Base-by-base conservation (phyloP, 257 asterid species). In the Solanum corneliomulleri region DNA sequence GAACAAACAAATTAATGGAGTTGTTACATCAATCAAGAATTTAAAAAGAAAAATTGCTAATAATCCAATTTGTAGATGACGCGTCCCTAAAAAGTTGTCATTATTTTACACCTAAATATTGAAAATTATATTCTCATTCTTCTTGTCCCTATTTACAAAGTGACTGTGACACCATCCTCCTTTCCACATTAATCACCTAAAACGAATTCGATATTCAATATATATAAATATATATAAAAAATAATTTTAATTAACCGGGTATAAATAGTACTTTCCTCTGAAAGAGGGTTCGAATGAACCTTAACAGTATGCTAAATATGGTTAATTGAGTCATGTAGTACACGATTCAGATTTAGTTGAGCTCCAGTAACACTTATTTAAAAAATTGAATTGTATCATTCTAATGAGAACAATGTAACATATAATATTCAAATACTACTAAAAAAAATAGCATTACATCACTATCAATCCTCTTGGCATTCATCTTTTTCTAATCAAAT, bases 251-350 rank as follows among this genome's bases (percentile, higher is more conserved):
- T 42, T 42, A 42, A 42, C 0, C 11, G 3, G 2, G 12, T 42
- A 42, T 42, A 42, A 41, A 8, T 41, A 42, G 3, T 42, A 42
- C 10, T 42, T 42, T 42, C 13, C 3, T 0, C 4, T 11, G 12
- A 41, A 41, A 41, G 44, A 11, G 45, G 45, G 45, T 42, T 3
- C 0, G 4, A 11, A 42, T 42, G 45, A 42, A 42, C 4, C 11
- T 13, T 10, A 42, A 42, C 4, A 33, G 1, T 3, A 3, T 33
- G 35, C 5, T 33, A 0, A 33, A 33, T 1, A 33, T 33, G 35
- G 5, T 33, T 33, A 33, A 33, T 33, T 56, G 0, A 0, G 0
- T 10, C 3, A 0, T 18, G 0, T 0, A 7, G n/a, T 56, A 0
- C 2, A 0, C n/a, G 0, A 7, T 56, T 18, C 62, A 2, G 7